These are phyloP conservation scores for Elsinoe necatrix DNA, from an alignment of 2,329 filamentous ascomycete species.

Conservation along the genomic window DNA sequence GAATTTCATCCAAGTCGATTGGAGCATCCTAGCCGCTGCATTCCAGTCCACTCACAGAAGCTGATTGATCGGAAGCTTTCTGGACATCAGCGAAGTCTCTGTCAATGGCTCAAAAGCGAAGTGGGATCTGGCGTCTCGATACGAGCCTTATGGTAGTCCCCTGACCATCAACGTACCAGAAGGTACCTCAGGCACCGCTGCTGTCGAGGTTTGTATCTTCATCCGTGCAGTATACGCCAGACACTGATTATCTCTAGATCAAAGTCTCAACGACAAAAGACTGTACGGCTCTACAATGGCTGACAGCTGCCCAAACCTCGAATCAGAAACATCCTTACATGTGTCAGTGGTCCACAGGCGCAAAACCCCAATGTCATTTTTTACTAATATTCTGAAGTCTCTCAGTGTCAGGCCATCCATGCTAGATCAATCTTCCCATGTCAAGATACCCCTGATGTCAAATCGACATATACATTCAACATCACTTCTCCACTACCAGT, in stretches of 20 bases:
- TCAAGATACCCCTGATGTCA: conserved; percentile 95
- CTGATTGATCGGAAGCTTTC: conserved; percentile 40
- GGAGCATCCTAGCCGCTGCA: too few species aligned
- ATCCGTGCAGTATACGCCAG: not conserved
- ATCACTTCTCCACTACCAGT: conserved; percentile 80
- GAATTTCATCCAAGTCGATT: too few species aligned
- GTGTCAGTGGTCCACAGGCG: conserved; percentile 48
- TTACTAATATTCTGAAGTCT: conserved; percentile 45
- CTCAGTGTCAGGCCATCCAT: conserved; percentile 94
- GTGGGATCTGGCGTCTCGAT: conserved; percentile 62
- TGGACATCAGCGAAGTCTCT: conserved; percentile 64
- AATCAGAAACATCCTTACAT: conserved; percentile 96
- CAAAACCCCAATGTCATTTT: too few species aligned
- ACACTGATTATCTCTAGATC: conserved; percentile 41
- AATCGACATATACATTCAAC: conserved; percentile 87
- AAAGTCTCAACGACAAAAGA: conserved; percentile 71
- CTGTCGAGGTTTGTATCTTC: conserved; percentile 36
- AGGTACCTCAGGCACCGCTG: conserved; percentile 34
- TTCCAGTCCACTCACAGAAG: not conserved
- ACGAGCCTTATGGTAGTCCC: conserved; percentile 67
- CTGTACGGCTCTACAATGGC: conserved; percentile 91
- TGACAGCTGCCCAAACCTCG: conserved; percentile 84
- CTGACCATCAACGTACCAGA: conserved; percentile 51
- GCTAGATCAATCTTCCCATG: conserved; percentile 90
- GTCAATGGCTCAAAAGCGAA: conserved; percentile 56